phyloP scores from a whole-genome alignment of 2,329 filamentous ascomycete species.

The Zymoseptoria tritici region DNA sequence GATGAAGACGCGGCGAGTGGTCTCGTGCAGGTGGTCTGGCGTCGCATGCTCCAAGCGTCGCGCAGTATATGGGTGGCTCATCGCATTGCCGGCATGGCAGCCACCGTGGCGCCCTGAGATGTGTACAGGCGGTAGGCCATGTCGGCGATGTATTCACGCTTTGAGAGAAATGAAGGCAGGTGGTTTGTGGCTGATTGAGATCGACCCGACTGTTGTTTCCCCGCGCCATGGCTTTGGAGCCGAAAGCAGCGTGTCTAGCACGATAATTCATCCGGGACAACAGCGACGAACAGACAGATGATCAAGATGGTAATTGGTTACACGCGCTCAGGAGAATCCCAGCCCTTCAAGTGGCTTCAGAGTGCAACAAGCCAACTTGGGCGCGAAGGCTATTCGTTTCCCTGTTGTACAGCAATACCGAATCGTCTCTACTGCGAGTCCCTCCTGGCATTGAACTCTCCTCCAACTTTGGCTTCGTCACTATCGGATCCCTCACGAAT shows the following conservation, averaged over 20 bases:
- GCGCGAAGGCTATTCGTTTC: no score
- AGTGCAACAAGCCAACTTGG: no score
- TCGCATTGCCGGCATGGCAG: background rate
- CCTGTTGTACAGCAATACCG: no score
- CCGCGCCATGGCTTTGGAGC: background rate
- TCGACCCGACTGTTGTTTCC: background rate
- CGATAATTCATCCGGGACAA: no score
- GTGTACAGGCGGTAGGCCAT: background rate
- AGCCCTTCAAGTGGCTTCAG: no score
- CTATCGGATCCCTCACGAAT: background rate
- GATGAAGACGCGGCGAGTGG: constrained; percentile 56
- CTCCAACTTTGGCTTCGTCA: background rate
- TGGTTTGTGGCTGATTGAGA: background rate
- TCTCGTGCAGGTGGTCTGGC: constrained; percentile 54
- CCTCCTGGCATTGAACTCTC: background rate
- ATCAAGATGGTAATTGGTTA: no score
- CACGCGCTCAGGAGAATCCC: no score
- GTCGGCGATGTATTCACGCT: background rate
- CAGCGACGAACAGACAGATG: no score
- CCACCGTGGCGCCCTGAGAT: background rate
- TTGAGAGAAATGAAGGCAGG: background rate
- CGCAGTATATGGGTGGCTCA: constrained; percentile 24
- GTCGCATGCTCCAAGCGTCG: constrained; percentile 47
- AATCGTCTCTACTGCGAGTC: no score
- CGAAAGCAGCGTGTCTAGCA: background rate